These are phyloP conservation scores for Amanita pallidorosea DNA, from an alignment of 768 basidiomycete genomes.

Conservation along the genomic window DNA sequence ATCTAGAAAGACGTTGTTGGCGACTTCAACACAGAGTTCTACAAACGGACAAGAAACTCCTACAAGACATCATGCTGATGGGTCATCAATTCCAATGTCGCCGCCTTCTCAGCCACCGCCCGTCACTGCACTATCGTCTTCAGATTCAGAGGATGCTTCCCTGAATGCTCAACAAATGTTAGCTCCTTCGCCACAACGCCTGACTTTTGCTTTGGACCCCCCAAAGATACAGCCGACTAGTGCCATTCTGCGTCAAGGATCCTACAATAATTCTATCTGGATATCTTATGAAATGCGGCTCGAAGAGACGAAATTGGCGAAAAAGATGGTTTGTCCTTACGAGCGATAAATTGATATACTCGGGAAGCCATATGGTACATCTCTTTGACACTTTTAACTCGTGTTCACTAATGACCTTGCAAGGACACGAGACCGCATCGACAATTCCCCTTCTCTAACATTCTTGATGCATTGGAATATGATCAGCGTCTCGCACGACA, in stretches of 20 bases:
- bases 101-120: conserved; percentile 34
- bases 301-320: conserved; percentile 88
- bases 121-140: conserved; percentile 51
- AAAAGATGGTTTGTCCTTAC: conserved; percentile 97
- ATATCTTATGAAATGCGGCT: conserved; percentile 95
- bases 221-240: conserved; percentile 21
- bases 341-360: conserved; percentile 79
- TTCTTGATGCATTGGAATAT: conserved; percentile 89
- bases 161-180: conserved; percentile 19
- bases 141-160: conserved; percentile 68
- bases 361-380: conserved; percentile 86
- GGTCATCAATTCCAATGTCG: conserved; percentile 28
- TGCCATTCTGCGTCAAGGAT: conserved; percentile 38
- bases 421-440: conserved; percentile 89
- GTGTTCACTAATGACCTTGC: not conserved
- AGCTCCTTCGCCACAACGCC: conserved; percentile 32
- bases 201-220: conserved; percentile 31
- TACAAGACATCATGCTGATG: conserved; percentile 8
- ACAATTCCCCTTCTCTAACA: conserved; percentile 71
- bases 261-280: conserved; percentile 75
- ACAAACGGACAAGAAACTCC: conserved; percentile 45
- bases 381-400: conserved; percentile 15
- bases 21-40: conserved; percentile 51
- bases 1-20: conserved; percentile 53
- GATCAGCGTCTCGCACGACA: conserved; percentile 49